Conservation (phyloP, 2,329 filamentous ascomycete genomes). For the Colletotrichum chrysophilum region DNA sequence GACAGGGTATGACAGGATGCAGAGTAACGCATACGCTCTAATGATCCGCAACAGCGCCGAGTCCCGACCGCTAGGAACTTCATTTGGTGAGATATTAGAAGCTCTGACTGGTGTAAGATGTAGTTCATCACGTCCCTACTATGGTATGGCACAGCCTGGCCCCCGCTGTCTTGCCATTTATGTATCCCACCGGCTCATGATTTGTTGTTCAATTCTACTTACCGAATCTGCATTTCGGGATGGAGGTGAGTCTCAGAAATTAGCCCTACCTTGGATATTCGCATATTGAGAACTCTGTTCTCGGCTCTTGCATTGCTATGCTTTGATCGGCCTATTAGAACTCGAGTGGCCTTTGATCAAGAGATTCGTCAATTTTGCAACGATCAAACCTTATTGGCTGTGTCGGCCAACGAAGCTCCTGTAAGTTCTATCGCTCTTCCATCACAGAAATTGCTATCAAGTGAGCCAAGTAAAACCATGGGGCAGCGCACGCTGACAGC, state of each 20-base stretch:
- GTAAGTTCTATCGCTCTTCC: neutral
- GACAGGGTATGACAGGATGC: neutral
- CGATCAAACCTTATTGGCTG: fast-evolving
- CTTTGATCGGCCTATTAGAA: neutral
- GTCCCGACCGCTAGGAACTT: neutral
- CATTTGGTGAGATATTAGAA: fast-evolving
- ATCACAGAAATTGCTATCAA: neutral
- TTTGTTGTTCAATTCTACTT: neutral
- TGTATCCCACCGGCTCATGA: neutral
- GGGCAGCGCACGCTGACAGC: neutral
- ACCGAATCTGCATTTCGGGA: neutral
- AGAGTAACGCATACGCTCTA: fast-evolving
- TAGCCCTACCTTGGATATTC: neutral
- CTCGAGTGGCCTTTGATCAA: neutral
- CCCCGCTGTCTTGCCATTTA: neutral
- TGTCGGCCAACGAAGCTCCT: neutral
- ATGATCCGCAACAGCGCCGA: neutral
- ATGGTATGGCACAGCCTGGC: neutral
- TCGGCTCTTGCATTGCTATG: no score
- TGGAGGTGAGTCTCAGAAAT: fast-evolving
- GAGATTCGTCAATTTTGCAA: neutral
- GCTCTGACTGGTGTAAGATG: neutral
- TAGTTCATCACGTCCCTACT: neutral
- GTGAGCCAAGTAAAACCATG: neutral
- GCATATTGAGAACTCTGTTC: neutral